phyloP scores from a whole-genome alignment of 2,329 filamentous ascomycete genomes.

The Cercospora sesami region DNA sequence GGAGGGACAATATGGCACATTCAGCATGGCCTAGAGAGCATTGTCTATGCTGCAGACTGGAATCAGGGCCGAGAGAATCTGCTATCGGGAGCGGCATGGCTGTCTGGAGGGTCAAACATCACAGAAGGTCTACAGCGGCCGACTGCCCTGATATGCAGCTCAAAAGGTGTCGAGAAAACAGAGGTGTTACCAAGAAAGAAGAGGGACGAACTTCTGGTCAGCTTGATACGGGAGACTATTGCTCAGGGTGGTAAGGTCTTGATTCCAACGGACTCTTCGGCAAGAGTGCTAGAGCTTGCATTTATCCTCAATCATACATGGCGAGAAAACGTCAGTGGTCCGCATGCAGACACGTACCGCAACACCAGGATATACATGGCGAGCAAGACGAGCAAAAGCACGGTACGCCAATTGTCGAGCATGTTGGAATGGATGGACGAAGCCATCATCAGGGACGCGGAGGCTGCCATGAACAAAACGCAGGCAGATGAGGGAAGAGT shows the following conservation, averaged over 20 bases:
- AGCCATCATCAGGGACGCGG: slow-evolving; percentile 76
- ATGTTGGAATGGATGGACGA: slow-evolving; percentile 99
- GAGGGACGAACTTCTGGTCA: slow-evolving; percentile 80
- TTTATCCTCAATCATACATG: slow-evolving; percentile 92
- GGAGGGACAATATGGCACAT: slow-evolving; percentile 99
- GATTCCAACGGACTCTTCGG: slow-evolving; percentile 92
- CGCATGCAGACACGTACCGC: slow-evolving; percentile 49
- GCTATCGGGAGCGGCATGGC: slow-evolving; percentile 87
- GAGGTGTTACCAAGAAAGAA: slow-evolving; percentile 67
- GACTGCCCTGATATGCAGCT: slow-evolving; percentile 90
- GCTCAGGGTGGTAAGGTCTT: slow-evolving; percentile 83
- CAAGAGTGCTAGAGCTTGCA: slow-evolving; percentile 86
- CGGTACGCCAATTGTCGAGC: slow-evolving; percentile 85
- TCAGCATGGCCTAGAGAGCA: slow-evolving; percentile 92
- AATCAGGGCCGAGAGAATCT: slow-evolving; percentile 97
- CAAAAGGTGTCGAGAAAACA: slow-evolving; percentile 71
- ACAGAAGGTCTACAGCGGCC: slow-evolving; percentile 92
- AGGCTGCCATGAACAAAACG: slow-evolving; percentile 44
- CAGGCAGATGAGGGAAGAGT: slow-evolving; percentile 47
- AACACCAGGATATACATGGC: slow-evolving; percentile 71
- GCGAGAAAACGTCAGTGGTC: slow-evolving; percentile 54
- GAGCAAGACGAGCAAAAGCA: slow-evolving; percentile 80
- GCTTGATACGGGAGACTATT: slow-evolving; percentile 76
- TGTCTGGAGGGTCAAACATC: slow-evolving; percentile 85
- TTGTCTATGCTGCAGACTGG: slow-evolving; percentile 98